phyloP scores from a whole-genome alignment of 2,329 filamentous ascomycete genomes.

The Ciborinia camelliae region DNA sequence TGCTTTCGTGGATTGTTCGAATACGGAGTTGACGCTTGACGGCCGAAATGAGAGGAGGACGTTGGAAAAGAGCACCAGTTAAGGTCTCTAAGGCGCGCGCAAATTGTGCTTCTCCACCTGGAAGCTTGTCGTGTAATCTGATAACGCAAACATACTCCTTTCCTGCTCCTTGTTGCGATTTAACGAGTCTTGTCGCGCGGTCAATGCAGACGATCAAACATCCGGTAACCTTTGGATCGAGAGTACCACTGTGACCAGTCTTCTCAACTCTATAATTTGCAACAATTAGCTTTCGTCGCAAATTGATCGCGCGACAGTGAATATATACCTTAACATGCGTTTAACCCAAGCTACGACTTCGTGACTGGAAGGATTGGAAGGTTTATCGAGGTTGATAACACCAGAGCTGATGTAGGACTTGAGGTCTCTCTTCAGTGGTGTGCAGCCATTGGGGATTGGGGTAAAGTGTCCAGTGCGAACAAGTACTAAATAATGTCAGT shows the following conservation, averaged over 20 bases:
- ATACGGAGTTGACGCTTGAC: slow-evolving; percentile 99
- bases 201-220: slow-evolving; percentile 95
- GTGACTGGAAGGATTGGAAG: slow-evolving; percentile 95
- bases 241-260: slow-evolving; percentile 95
- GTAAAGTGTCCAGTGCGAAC: slow-evolving; percentile 96
- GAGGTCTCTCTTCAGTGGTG: slow-evolving; percentile 87
- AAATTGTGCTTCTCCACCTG: slow-evolving; percentile 89
- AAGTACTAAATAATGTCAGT: slow-evolving; percentile 58
- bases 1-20: slow-evolving; percentile 95
- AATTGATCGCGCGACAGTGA: background rate
- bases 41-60: slow-evolving; percentile 93
- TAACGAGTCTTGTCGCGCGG: slow-evolving; percentile 93
- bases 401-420: slow-evolving; percentile 97
- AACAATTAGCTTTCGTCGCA: slow-evolving; percentile 20
- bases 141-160: slow-evolving; percentile 99
- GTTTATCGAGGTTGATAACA: slow-evolving; percentile 98
- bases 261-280: slow-evolving; percentile 68
- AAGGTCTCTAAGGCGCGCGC: slow-evolving; percentile 91
- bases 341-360: slow-evolving; percentile 99
- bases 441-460: slow-evolving; percentile 88
- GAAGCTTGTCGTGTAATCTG: slow-evolving; percentile 90
- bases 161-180: slow-evolving; percentile 97
- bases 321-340: slow-evolving; percentile 78
- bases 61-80: slow-evolving; percentile 95
- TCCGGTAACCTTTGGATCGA: slow-evolving; percentile 96